Base-by-base conservation (phyloP, 805 yeast species). In the Hanseniaspora meyeri region DNA sequence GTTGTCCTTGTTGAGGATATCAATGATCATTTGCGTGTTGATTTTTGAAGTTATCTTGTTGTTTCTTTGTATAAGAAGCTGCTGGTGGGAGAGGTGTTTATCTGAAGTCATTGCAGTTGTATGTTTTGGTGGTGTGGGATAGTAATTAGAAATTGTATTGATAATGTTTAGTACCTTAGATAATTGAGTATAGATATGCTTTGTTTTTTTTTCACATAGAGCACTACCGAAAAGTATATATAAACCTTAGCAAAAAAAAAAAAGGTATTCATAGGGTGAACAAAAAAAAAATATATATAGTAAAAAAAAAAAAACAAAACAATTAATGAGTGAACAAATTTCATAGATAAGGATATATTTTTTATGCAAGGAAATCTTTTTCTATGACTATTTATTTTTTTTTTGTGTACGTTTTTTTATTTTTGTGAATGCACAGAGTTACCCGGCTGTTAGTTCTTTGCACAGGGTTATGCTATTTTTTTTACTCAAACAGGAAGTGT, bases 1-100 rank as follows among this genome's bases (percentile, higher is more conserved):
- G 9, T 17, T 39, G 20, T 20, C 24, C 7, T 32, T 17, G 17
- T 36, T 46, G 9, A 53, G 73, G 54, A 90, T 70, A 37, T 76
- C 77, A 24, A 95, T 87, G 11, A 57, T 45, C 59, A 57, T 57
- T 14, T 40, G 49, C 2, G 59, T 51, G 17, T 51, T 20, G 9
- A 57, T 51, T 27, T 51, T 57, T 2, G 52, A 50, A 0, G 59
- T 57, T n/a, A 57, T 51, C 5, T 51, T 19, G 38, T 51, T 57
- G 34, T 51, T 51, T 38, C 49, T 42, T 43, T 51, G 55, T 34
- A 51, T 51, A 32, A 51, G 46, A 20, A 51, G 46, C n/a, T 51
- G 55, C n/a, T 51, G 53, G 10, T 50, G 53, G 5, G 53, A 50
- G 9, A 42, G 34, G 3, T 39, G 53, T 38, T 46, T 46, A 32